Evolutionary conservation across 108 stramenopile species (phyloP).

Genomic region (Fragilaria crotonensis): DNA sequence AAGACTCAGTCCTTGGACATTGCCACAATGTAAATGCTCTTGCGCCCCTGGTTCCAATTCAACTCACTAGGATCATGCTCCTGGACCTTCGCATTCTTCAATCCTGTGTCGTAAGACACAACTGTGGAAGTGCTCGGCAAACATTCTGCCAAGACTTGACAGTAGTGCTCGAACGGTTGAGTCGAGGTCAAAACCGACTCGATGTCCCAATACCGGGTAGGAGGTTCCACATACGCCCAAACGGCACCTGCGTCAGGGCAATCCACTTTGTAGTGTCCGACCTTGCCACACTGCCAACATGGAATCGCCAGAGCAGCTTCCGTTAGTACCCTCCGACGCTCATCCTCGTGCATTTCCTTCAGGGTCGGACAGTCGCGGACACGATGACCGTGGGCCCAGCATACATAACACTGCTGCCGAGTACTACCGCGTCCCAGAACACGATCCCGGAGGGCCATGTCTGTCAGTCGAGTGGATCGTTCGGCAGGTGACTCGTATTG

Average conservation of each 20-base stretch:
- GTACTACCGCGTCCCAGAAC: conserved; percentile 14
- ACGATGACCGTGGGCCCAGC: conserved; percentile 27
- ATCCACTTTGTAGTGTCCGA: conserved; percentile 37
- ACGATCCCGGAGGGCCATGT: conserved; percentile 14
- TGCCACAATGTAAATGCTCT: conserved; percentile 48
- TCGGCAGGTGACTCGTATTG: conserved; percentile 26
- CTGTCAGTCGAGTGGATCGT: conserved; percentile 25
- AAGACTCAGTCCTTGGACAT: too few species aligned
- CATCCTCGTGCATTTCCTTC: too few species aligned
- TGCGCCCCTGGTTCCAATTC: conserved; percentile 59
- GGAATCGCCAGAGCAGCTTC: conserved; percentile 25
- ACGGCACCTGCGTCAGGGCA: conserved; percentile 27
- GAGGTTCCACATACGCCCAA: not conserved
- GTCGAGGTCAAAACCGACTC: conserved; percentile 21
- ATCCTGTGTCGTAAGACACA: conserved; percentile 31
- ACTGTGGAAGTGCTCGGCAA: conserved; percentile 25
- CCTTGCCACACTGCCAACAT: conserved; percentile 54
- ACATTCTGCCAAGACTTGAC: conserved; percentile 27
- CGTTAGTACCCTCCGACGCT: conserved; percentile 18
- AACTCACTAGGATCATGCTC: conserved; percentile 43
- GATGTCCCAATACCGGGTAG: too few species aligned
- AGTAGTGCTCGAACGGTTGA: conserved; percentile 40
- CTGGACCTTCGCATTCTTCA: conserved; percentile 25
- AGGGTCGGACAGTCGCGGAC: conserved; percentile 30
- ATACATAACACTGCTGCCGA: conserved; percentile 36